phyloP scores from a whole-genome alignment of 2,329 filamentous ascomycete genomes.

The Microdochium bolleyi region DNA sequence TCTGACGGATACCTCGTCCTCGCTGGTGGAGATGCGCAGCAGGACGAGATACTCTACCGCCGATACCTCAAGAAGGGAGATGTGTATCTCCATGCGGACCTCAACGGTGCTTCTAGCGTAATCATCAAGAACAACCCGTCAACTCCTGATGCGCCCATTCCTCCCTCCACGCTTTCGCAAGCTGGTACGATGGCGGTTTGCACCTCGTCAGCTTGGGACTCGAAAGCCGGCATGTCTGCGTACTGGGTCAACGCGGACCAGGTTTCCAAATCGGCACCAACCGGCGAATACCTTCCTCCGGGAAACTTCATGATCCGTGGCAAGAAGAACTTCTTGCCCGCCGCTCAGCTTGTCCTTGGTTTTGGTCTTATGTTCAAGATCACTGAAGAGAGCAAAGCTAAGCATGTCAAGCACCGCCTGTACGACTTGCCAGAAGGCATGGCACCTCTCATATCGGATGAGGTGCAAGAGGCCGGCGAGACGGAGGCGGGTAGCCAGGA shows the following conservation, averaged over 20 bases:
- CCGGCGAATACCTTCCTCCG: slow-evolving; percentile 70
- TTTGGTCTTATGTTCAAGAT: slow-evolving; percentile 84
- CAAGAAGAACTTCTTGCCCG: slow-evolving; percentile 85
- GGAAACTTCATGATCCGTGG: slow-evolving; percentile 78
- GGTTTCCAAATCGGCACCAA: slow-evolving; percentile 75
- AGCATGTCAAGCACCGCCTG: slow-evolving; percentile 66
- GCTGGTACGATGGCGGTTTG: slow-evolving; percentile 80
- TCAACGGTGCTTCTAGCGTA: slow-evolving; percentile 76
- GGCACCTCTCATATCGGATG: slow-evolving; percentile 3
- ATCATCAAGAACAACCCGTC: slow-evolving; percentile 82
- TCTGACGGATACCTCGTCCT: slow-evolving; percentile 92
- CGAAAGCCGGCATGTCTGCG: slow-evolving; percentile 88
- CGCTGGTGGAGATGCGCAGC: slow-evolving; percentile 78
- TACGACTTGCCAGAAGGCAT: slow-evolving; percentile 15
- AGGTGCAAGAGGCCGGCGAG: slow-evolving; percentile 13
- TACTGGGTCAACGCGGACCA: slow-evolving; percentile 94
- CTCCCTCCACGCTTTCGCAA: slow-evolving; percentile 84
- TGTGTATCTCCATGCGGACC: slow-evolving; percentile 83
- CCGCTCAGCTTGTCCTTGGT: slow-evolving; percentile 78
- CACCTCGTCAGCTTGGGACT: slow-evolving; percentile 88
- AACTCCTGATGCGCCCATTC: slow-evolving; percentile 76
- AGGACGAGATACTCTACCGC: slow-evolving; percentile 88
- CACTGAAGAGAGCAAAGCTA: slow-evolving; percentile 77
- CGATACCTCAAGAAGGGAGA: slow-evolving; percentile 82
- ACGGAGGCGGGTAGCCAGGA: slow-evolving; percentile 11